phyloP scores from a whole-genome alignment of 2,329 filamentous ascomycete species.

The Fusarium continuum region DNA sequence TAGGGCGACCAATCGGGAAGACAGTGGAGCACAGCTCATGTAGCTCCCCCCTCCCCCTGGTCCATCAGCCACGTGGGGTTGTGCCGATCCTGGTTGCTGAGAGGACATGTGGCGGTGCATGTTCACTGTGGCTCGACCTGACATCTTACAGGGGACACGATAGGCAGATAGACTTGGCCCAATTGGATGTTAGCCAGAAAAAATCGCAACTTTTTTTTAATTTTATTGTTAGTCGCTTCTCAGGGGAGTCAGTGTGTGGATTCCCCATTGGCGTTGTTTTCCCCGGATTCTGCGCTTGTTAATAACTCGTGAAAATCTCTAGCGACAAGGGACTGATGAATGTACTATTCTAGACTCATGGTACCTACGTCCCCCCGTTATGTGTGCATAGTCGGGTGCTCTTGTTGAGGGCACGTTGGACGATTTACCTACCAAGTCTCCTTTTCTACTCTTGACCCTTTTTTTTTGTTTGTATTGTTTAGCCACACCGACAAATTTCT shows the following conservation, averaged over 20 bases:
- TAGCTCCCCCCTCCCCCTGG: conserved; percentile 13
- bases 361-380: conserved; percentile 21
- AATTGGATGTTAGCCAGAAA: conserved; percentile 27
- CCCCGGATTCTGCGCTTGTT: conserved; percentile 18
- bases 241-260: conserved; percentile 18
- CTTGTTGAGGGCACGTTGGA: conserved; percentile 7
- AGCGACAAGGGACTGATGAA: conserved; percentile 16
- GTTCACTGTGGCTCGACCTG: conserved; percentile 10
- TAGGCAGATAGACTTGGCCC: conserved; percentile 13
- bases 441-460: background rate
- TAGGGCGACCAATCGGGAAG: conserved; percentile 39
- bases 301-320: conserved; percentile 1
- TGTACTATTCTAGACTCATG: conserved; percentile 18
- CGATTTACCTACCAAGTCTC: background rate
- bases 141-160: background rate
- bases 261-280: background rate
- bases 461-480: conserved; percentile 3
- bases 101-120: conserved; percentile 16
- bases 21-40: conserved; percentile 12
- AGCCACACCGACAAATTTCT: conserved; percentile 15
- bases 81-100: conserved; percentile 16
- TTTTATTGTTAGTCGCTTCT: conserved; percentile 11
- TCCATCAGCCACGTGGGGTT: conserved; percentile 30
- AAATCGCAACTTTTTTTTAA: conserved; percentile 9
- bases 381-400: conserved; percentile 31